Evolutionary conservation across 805 yeast species (phyloP), one percentile per base, ranked within the genome.

Genomic region (Sugiyamaella qingdaonensis): DNA sequence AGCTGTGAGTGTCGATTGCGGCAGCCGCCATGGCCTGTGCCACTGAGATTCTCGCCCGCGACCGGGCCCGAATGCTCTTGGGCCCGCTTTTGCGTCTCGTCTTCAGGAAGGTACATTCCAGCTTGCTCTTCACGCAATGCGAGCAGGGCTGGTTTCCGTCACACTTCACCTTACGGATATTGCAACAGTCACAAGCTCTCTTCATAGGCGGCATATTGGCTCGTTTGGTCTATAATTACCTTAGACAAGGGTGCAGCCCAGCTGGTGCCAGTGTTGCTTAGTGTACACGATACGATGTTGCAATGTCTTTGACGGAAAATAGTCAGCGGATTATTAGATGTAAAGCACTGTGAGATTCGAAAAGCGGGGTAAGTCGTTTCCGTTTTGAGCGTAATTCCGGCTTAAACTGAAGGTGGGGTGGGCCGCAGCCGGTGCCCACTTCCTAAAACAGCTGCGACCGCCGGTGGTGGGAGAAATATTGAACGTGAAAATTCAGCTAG

Each of bases 141-240:
- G 45, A 29, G 31, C 57, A 54, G 10, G 57, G 57, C 21, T 45
- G 50, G 16, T 32, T 32, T 3, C 52, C 50, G 29, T 46, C 46
- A 36, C 58, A 55, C 33, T 54, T 54, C 10, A 55, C 52, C 34
- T 55, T 55, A 14, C 58, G 53, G 14, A 53, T 27, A 27, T 51
- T 34, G 36, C 58, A 55, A 39, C 52, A 47, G 50, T 55, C 58
- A 21, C 58, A 55, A 16, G 58, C 58, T 31, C 51, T 46, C 44
- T 48, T 48, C 16, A 11, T 32, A 39, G 73, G 75, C 58, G 78
- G 69, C 24, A 75, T 45, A 7, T 3, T 24, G 7, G 29, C n/a
- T n/a, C 41, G 43, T 24, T 7, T 24, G 3, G 7, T 24, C 29
- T 24, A 24, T 24, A 24, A 24, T 24, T 7, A 24, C 29, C 29